A percentile compares a stretch with the other conserved stretches of the same genome.
phyloP scores from a whole-genome alignment of 371 early-diverging fungal genomes.

The Lichtheimia ornata region DNA sequence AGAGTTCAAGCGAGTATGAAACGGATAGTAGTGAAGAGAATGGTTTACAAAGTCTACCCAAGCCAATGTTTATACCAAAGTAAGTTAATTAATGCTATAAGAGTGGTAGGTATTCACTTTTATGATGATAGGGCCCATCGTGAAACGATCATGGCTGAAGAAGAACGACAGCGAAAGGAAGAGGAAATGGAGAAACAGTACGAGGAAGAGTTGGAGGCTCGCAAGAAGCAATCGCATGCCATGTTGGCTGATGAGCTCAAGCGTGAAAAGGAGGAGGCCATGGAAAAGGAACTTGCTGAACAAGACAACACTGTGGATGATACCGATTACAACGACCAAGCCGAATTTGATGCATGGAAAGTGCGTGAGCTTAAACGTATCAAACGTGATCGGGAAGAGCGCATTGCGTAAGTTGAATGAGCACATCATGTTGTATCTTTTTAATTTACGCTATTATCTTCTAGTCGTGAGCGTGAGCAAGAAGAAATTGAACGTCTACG shows the following conservation, averaged over 20 bases:
- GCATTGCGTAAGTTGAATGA: slow-evolving; percentile 60
- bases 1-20: slow-evolving; percentile 66
- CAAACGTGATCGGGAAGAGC: slow-evolving; percentile 83
- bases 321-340: slow-evolving; percentile 88
- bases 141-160: slow-evolving; percentile 67
- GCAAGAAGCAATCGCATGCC: slow-evolving; percentile 75
- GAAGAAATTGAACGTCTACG: slow-evolving; percentile 82
- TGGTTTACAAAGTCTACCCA: slow-evolving; percentile 52
- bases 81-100: slow-evolving; percentile 23
- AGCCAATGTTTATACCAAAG: slow-evolving; percentile 89
- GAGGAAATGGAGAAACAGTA: slow-evolving; percentile 57
- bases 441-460: background rate
- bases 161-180: slow-evolving; percentile 59
- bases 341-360: slow-evolving; percentile 91
- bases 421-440: background rate
- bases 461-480: slow-evolving; percentile 71
- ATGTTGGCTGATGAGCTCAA: slow-evolving; percentile 75
- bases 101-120: background rate
- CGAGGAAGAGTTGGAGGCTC: slow-evolving; percentile 59
- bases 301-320: slow-evolving; percentile 75
- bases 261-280: slow-evolving; percentile 36
- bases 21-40: slow-evolving; percentile 61
- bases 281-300: slow-evolving; percentile 28
- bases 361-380: slow-evolving; percentile 89
- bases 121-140: slow-evolving; percentile 55